phyloP scores from a whole-genome alignment of 2,329 filamentous ascomycete species.

The Cladophialophora chaetospira region DNA sequence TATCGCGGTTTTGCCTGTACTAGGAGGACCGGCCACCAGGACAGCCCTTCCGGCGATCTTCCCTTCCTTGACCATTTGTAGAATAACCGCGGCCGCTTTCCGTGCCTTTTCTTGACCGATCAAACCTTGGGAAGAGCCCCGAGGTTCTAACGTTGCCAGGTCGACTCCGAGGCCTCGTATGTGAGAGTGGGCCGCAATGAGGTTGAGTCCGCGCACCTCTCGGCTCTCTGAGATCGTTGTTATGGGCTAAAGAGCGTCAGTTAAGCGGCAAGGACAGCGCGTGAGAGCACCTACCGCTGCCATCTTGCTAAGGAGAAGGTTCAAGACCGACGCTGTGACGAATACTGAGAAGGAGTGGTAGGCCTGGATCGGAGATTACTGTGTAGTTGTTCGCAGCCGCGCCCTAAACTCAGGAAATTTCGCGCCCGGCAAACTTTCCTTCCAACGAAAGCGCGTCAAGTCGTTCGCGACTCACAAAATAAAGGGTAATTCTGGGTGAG shows the following conservation, averaged over 20 bases:
- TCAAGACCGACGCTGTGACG: no score
- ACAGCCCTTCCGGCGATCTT: constrained; percentile 97
- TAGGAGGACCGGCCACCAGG: constrained; percentile 90
- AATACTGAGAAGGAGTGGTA: neutral
- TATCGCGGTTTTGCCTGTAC: constrained; percentile 97
- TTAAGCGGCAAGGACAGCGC: neutral
- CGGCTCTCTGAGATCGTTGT: constrained; percentile 91
- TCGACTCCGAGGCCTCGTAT: constrained; percentile 95
- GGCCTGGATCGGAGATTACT: neutral
- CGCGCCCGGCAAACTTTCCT: no score
- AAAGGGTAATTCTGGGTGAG: no score
- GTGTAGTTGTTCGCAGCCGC: no score
- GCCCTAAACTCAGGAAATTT: no score
- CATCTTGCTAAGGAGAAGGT: no score
- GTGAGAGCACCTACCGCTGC: constrained; percentile 24
- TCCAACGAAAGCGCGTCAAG: no score
- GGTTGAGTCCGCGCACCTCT: constrained; percentile 92
- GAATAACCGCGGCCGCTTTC: constrained; percentile 91
- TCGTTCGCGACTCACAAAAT: no score
- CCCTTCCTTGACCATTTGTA: constrained; percentile 98
- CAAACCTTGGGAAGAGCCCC: constrained; percentile 82
- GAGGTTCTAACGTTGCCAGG: constrained; percentile 83
- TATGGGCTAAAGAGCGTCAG: constrained; percentile 55
- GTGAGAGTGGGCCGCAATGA: constrained; percentile 97
- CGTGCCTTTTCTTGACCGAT: constrained; percentile 96